A percentile compares a stretch with the other conserved stretches of the same genome.
Conservation (phyloP, 2,329 filamentous ascomycete genomes). For the Penicillium crustosum region DNA sequence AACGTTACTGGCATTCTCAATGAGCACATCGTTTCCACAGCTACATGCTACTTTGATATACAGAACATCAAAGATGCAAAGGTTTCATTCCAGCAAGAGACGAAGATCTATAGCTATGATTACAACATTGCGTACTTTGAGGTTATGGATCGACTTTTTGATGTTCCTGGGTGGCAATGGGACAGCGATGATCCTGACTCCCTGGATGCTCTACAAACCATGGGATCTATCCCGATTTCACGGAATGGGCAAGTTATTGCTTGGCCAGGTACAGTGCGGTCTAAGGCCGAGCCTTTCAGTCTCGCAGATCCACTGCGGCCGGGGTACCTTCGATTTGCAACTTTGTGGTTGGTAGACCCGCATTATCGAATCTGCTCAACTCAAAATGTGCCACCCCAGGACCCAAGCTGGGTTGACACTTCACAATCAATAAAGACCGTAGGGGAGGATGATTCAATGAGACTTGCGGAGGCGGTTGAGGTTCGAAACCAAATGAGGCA, state of each 20-base stretch:
- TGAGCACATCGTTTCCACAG: conserved; percentile 11
- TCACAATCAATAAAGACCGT: neutral
- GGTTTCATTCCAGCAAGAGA: conserved; percentile 9
- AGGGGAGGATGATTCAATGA: neutral
- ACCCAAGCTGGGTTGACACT: conserved; percentile 9
- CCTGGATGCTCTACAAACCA: conserved; percentile 2
- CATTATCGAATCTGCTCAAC: conserved; percentile 19
- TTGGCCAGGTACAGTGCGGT: conserved; percentile 18
- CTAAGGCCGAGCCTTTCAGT: conserved; percentile 9
- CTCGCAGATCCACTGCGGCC: conserved; percentile 12
- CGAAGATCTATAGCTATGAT: neutral
- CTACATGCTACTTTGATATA: conserved; percentile 11
- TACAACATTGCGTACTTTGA: neutral
- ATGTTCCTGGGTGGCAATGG: neutral
- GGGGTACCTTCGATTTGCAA: conserved; percentile 17
- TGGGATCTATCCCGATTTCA: conserved; percentile 12
- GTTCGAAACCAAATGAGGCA: neutral
- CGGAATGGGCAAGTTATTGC: conserved; percentile 8
- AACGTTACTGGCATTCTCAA: conserved; percentile 5
- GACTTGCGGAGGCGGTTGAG: neutral
- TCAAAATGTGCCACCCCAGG: conserved; percentile 21
- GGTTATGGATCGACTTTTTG: conserved; percentile 2
- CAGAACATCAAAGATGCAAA: conserved; percentile 9
- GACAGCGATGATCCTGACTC: neutral
- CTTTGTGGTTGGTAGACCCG: conserved; percentile 21